phyloP scores from a whole-genome alignment of 768 basidiomycete species.

The Hortiboletus flavorubellus region DNA sequence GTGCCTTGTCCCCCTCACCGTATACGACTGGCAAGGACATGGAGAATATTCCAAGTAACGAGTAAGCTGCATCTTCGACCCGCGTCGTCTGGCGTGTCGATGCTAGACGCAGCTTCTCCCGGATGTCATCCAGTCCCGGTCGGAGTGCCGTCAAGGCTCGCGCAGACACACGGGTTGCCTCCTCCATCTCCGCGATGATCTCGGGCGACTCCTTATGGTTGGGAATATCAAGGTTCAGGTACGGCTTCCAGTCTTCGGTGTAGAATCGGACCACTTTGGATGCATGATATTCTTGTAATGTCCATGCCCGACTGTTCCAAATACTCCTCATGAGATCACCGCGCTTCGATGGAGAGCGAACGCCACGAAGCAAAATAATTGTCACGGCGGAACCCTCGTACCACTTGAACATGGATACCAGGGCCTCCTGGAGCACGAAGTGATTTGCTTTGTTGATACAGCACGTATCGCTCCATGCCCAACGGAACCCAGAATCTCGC shows the following conservation, averaged over 20 bases:
- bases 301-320: neutral
- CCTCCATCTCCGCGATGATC: neutral
- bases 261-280: neutral
- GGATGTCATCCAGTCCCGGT: neutral
- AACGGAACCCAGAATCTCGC: neutral
- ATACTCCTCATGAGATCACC: neutral
- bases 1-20: neutral
- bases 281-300: neutral
- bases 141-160: neutral
- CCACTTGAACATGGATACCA: neutral
- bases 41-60: neutral
- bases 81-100: constrained; percentile 4
- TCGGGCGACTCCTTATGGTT: neutral
- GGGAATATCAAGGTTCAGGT: neutral
- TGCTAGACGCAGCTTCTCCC: neutral
- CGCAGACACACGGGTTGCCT: neutral
- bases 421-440: neutral
- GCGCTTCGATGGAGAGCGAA: neutral
- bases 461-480: neutral
- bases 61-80: neutral
- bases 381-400: neutral
- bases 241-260: neutral
- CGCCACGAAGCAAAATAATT: neutral
- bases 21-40: neutral
- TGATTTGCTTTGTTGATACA: neutral